Evolutionary conservation across 2,329 filamentous ascomycete species (phyloP).

Genomic region (Cytospora chrysosperma): DNA sequence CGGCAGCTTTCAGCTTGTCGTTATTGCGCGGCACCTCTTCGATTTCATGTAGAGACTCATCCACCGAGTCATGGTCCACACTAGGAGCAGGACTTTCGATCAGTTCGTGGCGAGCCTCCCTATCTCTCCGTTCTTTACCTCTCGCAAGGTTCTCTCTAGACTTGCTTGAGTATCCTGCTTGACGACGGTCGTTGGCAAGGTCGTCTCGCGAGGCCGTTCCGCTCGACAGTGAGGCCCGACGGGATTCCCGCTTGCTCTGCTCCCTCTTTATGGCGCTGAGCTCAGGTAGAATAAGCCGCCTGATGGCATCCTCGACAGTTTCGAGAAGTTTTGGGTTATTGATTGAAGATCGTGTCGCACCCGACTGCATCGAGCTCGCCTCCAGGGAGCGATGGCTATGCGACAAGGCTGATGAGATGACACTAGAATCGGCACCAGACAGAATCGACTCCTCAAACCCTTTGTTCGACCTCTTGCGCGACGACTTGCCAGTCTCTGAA

Average conservation of each 20-base stretch:
- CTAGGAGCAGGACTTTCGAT: constrained; percentile 50
- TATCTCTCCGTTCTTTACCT: constrained; percentile 46
- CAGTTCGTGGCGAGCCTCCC: constrained; percentile 56
- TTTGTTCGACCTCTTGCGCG: constrained; percentile 51
- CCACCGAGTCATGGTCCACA: constrained; percentile 47
- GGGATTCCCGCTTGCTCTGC: constrained; percentile 73
- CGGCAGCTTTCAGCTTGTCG: constrained; percentile 45
- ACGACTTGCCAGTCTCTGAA: constrained; percentile 45
- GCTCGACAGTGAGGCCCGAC: constrained; percentile 63
- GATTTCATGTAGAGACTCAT: constrained; percentile 39
- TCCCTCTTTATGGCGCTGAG: constrained; percentile 89
- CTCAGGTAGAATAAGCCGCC: constrained; percentile 85
- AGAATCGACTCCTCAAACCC: constrained; percentile 52
- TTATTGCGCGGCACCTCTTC: constrained; percentile 48
- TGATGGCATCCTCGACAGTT: constrained; percentile 90
- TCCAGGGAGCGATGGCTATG: constrained; percentile 57
- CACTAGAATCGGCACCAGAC: constrained; percentile 54
- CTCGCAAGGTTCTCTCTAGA: constrained; percentile 50
- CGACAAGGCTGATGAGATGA: constrained; percentile 53
- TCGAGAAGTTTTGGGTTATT: constrained; percentile 90
- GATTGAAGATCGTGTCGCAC: constrained; percentile 66
- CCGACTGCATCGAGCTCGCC: constrained; percentile 52
- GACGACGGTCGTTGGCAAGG: constrained; percentile 57
- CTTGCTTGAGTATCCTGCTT: constrained; percentile 49
- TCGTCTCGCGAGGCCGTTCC: constrained; percentile 55